Evolutionary conservation across 768 basidiomycete genomes (phyloP).

Genomic region (Amanita thiersii): DNA sequence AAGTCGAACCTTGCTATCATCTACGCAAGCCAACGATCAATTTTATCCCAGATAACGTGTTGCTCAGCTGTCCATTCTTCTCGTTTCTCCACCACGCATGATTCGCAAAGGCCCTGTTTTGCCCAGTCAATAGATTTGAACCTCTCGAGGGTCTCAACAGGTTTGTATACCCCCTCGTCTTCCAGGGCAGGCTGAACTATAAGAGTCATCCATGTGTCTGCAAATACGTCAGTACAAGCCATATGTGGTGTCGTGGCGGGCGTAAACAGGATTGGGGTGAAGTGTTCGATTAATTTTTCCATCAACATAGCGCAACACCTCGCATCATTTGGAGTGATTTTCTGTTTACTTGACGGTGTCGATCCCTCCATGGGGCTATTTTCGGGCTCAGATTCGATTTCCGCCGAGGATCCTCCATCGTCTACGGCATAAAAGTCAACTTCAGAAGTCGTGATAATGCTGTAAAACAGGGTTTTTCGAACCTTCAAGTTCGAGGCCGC

Average conservation of each 20-base stretch:
- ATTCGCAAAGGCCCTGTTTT: conserved; percentile 45
- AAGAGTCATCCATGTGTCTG: conserved; percentile 62
- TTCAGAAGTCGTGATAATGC: conserved; percentile 49
- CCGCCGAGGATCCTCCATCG: conserved; percentile 7
- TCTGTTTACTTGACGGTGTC: not conserved
- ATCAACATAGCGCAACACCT: conserved; percentile 29
- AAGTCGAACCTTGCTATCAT: not conserved
- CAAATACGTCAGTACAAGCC: conserved; percentile 65
- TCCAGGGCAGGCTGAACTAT: conserved; percentile 64
- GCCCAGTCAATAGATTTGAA: conserved; percentile 56
- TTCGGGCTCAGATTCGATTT: conserved; percentile 9
- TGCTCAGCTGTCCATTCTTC: conserved; percentile 64
- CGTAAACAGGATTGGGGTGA: conserved; percentile 68
- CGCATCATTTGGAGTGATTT: not conserved
- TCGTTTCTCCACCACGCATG: conserved; percentile 50
- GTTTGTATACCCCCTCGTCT: conserved; percentile 56
- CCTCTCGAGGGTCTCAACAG: conserved; percentile 60
- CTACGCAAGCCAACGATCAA: conserved; percentile 47
- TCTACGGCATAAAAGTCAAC: conserved; percentile 34
- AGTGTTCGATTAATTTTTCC: conserved; percentile 50
- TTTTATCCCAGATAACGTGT: conserved; percentile 44
- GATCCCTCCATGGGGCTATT: conserved; percentile 2
- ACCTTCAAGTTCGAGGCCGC: conserved; percentile 35
- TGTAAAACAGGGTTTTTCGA: conserved; percentile 58
- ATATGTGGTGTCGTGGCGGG: conserved; percentile 64